Evolutionary conservation across 345 rosid genomes (phyloP), one percentile per base, ranked within the genome.

Genomic region (Ailanthus altissimus): DNA sequence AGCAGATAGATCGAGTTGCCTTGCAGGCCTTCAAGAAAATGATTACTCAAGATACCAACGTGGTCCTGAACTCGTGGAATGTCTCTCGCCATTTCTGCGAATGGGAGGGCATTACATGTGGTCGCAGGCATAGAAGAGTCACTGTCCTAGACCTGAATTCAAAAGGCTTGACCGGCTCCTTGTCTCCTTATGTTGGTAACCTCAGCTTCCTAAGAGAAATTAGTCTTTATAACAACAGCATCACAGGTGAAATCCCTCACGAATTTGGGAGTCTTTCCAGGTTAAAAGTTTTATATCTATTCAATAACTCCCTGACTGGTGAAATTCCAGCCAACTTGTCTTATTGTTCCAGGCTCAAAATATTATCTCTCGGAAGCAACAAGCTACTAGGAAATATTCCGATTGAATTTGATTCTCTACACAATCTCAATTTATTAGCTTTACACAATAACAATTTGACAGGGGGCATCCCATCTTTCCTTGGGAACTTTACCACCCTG

Each of bases 111-210:
- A 70, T 84, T 21, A 71, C 47, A 4, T 84, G 87, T 47, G 68
- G 77, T 53, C 65, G 42, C 14, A 70, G 1, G 5, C 69, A 43
- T 50, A 53, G 43, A 23, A 80, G 87, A 74, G 87, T 82, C 58
- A 67, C 25, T 12, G 45, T 73, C 50, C 50, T 82, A 57, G 77
- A 84, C 70, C 78, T 84, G 47, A 73, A 38, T 11, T 78, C 79
- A 10, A 67, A 54, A 45, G 62, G 42, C 3, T 2, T 84, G 21
- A 9, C 32, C 2, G 85, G 87, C 8, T 56, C 20, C 8, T 15
- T 84, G 28, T 79, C 83, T 21, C 85, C 85, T 0, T 71, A 79
- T 21, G 70, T 84, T 15, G 87, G 87, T 50, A 84, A 84, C 68
- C 75, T 84, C 62, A 78, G 84, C 4, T 84, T 79, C 67, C 78